phyloP scores from a whole-genome alignment of 768 basidiomycete species.

The Pulveroboletus ravenelii region DNA sequence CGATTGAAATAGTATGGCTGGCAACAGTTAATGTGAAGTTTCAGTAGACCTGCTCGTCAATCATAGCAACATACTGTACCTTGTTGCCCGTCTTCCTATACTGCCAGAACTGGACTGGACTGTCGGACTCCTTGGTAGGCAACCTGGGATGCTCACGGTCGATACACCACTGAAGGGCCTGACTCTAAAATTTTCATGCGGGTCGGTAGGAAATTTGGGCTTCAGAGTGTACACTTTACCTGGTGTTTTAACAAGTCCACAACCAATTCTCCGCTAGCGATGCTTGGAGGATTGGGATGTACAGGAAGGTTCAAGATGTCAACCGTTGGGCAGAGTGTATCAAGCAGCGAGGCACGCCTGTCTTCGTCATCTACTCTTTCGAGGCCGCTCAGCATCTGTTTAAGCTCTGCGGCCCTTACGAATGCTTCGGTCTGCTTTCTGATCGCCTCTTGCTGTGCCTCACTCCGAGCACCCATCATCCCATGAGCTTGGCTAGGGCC shows the following conservation, averaged over 20 bases:
- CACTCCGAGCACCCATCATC: conserved; percentile 17
- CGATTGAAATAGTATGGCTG: conserved; percentile 68
- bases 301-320: conserved; percentile 71
- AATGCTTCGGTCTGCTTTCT: conserved; percentile 39
- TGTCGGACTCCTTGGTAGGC: conserved; percentile 61
- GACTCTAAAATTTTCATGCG: conserved; percentile 43
- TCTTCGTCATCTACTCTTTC: conserved; percentile 78
- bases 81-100: conserved; percentile 50
- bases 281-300: conserved; percentile 69
- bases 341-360: conserved; percentile 64
- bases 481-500: conserved; percentile 17
- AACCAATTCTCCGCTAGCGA: conserved; percentile 56
- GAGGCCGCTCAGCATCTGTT: conserved; percentile 55
- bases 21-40: neutral
- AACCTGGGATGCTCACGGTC: conserved; percentile 72
- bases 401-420: conserved; percentile 62
- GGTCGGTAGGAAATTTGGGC: neutral
- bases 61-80: conserved; percentile 43
- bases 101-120: conserved; percentile 90
- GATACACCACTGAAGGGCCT: conserved; percentile 85
- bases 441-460: conserved; percentile 34
- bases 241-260: conserved; percentile 83
- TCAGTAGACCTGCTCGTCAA: neutral
- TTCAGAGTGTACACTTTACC: conserved; percentile 32
- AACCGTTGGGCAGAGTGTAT: conserved; percentile 59